Evolutionary conservation across 1,284 basidiomycete species (phyloP).

Genomic region (Peniophora sp.): DNA sequence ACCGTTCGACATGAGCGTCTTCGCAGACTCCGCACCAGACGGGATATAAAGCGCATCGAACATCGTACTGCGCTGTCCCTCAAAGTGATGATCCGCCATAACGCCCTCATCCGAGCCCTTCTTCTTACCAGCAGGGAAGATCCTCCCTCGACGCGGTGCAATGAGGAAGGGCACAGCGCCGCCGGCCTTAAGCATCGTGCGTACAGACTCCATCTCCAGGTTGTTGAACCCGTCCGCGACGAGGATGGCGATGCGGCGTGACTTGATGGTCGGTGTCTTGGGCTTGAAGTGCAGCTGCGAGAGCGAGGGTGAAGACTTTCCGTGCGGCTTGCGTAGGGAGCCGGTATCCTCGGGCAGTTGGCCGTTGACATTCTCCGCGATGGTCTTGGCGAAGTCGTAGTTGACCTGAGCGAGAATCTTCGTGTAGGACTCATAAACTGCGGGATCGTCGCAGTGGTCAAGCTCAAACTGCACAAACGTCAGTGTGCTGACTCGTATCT

Average conservation of each 20-base stretch:
- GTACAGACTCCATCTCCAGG: constrained; percentile 48
- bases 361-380: constrained; percentile 60
- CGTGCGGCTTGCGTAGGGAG: constrained; percentile 39
- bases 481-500: constrained; percentile 30
- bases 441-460: constrained; percentile 67
- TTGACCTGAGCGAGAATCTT: constrained; percentile 63
- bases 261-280: constrained; percentile 56
- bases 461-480: constrained; percentile 71
- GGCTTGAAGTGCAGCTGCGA: constrained; percentile 54
- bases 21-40: constrained; percentile 49
- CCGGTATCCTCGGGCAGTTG: constrained; percentile 29
- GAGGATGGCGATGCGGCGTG: constrained; percentile 68
- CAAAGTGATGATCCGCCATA: constrained; percentile 61
- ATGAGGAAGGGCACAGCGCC: constrained; percentile 61
- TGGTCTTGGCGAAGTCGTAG: constrained; percentile 55
- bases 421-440: constrained; percentile 62
- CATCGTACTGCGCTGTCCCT: constrained; percentile 71
- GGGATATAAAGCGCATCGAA: constrained; percentile 77
- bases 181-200: constrained; percentile 40
- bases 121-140: constrained; percentile 32
- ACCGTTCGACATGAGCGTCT: constrained; percentile 45
- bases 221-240: constrained; percentile 68
- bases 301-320: constrained; percentile 43
- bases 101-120: constrained; percentile 27
- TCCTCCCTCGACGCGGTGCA: constrained; percentile 55